Conservation (phyloP, 176 grass and related monocot species). For the Juncus inflexus region DNA sequence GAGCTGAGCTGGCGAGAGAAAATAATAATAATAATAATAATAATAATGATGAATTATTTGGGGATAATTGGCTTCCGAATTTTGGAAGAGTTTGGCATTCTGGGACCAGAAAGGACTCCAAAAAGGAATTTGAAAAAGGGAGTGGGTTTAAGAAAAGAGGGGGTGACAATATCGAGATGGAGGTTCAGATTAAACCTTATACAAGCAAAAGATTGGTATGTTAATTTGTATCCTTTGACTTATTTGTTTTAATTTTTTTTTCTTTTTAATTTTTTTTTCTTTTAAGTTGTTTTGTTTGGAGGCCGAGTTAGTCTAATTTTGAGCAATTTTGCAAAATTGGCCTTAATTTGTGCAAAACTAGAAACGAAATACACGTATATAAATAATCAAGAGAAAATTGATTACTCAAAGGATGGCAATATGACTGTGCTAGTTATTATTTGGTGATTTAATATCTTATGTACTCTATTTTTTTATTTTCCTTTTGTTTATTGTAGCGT, state of each 20-base stretch:
- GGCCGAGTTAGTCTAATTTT: no score
- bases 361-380: not conserved
- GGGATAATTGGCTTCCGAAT: slow-evolving; percentile 86
- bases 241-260: slow-evolving; percentile 5
- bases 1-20: slow-evolving; percentile 77
- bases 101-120: slow-evolving; percentile 80
- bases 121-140: slow-evolving; percentile 75
- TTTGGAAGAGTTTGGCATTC: slow-evolving; percentile 88
- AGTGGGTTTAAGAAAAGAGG: slow-evolving; percentile 33
- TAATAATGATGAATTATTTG: slow-evolving; percentile 34
- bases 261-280: not conserved
- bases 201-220: slow-evolving; percentile 91
- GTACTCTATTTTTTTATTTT: not conserved
- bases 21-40: slow-evolving; percentile 17
- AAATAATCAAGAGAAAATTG: slow-evolving; percentile 6
- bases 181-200: slow-evolving; percentile 69
- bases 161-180: slow-evolving; percentile 23
- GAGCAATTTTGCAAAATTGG: no score
- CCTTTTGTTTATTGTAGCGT: slow-evolving; percentile 7
- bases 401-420: not conserved
- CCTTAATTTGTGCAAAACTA: not conserved
- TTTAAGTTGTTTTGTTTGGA: no score
- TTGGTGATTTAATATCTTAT: not conserved
- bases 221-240: no score
- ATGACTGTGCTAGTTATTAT: no score